phyloP scores from a whole-genome alignment of 306 rosid species.

The Elaeagnus macrophylla region DNA sequence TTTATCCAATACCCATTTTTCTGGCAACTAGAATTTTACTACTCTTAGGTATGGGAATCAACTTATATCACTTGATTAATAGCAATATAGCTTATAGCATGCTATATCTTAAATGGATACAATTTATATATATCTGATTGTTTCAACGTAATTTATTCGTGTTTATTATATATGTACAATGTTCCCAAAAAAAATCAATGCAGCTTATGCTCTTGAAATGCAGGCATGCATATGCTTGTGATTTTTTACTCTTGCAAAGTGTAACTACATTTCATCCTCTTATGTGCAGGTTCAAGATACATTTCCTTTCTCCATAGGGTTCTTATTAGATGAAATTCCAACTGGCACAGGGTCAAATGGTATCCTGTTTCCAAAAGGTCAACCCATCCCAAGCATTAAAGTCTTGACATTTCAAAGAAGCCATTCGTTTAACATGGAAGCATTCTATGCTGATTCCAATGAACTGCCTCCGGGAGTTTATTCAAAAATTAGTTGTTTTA shows the following conservation, averaged over 20 bases:
- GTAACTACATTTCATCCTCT: constrained; percentile 16
- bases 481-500: constrained; percentile 52
- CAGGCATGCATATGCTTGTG: not conserved
- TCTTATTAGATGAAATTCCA: constrained; percentile 49
- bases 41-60: no score
- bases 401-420: constrained; percentile 44
- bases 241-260: constrained; percentile 7
- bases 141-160: no score
- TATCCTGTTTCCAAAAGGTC: constrained; percentile 63
- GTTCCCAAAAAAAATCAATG: not conserved
- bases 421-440: constrained; percentile 62
- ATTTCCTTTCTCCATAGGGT: constrained; percentile 64
- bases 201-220: no score
- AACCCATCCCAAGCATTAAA: constrained; percentile 56
- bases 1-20: no score
- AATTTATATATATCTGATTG: no score
- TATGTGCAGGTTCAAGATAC: constrained; percentile 69
- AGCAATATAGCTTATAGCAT: no score
- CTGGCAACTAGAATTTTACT: no score
- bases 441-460: constrained; percentile 44
- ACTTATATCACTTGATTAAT: no score
- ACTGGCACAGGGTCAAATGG: constrained; percentile 36
- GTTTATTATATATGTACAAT: not conserved
- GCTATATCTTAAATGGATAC: no score
- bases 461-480: constrained; percentile 60